Conservation (phyloP, 495 filamentous ascomycete species). For the Penicillium soppii region DNA sequence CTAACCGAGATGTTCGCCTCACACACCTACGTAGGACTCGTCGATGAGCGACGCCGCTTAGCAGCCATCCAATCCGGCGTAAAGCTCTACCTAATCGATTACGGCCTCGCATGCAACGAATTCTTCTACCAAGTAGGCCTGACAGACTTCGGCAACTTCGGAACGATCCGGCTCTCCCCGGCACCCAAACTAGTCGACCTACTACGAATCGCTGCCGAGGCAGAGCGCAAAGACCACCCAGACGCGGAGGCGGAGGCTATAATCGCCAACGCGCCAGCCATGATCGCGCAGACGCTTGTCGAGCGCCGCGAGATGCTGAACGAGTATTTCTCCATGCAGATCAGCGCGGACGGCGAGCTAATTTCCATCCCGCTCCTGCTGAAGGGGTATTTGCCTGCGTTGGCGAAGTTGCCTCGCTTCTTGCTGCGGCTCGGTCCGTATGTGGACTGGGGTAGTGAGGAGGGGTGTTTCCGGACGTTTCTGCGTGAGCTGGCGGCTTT, state of each 20-base stretch:
- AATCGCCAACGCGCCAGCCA: conserved; percentile 62
- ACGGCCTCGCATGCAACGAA: conserved; percentile 81
- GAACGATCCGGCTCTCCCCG: conserved; percentile 75
- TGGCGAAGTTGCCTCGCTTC: conserved; percentile 87
- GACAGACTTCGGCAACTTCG: conserved; percentile 96
- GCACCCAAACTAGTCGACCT: conserved; percentile 69
- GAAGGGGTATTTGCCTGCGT: conserved; percentile 81
- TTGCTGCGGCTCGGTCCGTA: conserved; percentile 84
- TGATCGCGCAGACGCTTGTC: conserved; percentile 62
- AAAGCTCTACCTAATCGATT: conserved; percentile 91
- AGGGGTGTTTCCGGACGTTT: conserved; percentile 82
- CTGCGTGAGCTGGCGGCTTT: conserved; percentile 85
- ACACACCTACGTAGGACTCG: conserved; percentile 91
- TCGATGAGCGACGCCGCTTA: conserved; percentile 83
- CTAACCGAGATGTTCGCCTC: conserved; percentile 86
- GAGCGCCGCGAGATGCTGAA: conserved; percentile 79
- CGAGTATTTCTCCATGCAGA: conserved; percentile 89
- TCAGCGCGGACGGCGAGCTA: conserved; percentile 76
- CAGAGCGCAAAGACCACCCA: conserved; percentile 47
- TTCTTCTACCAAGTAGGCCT: conserved; percentile 97
- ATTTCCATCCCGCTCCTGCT: conserved; percentile 77
- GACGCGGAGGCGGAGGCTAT: conserved; percentile 46
- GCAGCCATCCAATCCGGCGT: conserved; percentile 92
- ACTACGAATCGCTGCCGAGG: conserved; percentile 68
- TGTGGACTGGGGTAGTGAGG: conserved; percentile 83